A percentile compares a stretch with the other conserved stretches of the same genome.
These are phyloP conservation scores for Colletotrichum theobromicola DNA, from an alignment of 2,329 filamentous ascomycete species.

Conservation along the genomic window DNA sequence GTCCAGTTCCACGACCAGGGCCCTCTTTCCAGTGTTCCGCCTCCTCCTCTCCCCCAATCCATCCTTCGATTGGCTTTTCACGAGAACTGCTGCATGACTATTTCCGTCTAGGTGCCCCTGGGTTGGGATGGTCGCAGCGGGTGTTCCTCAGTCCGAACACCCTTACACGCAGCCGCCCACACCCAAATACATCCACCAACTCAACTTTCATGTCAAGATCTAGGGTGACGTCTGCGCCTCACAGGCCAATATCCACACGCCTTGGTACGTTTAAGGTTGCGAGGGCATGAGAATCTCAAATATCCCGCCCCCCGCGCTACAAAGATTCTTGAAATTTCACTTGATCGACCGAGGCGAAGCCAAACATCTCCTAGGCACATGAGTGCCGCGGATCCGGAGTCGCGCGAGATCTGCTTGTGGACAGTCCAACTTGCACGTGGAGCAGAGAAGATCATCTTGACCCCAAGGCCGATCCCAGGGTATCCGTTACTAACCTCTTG, in stretches of 20 bases:
- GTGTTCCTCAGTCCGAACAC: neutral
- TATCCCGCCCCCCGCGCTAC: neutral
- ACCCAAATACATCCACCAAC: neutral
- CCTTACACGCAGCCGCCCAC: neutral
- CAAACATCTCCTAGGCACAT: neutral
- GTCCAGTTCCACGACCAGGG: neutral
- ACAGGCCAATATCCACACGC: neutral
- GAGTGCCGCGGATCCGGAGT: neutral
- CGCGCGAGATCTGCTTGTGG: neutral
- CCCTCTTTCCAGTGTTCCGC: neutral
- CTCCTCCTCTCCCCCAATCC: neutral
- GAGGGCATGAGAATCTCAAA: neutral
- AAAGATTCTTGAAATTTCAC: neutral
- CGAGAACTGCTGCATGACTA: conserved; percentile 1
- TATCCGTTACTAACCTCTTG: neutral
- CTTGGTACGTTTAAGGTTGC: neutral
- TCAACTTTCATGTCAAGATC: neutral
- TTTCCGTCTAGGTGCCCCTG: neutral
- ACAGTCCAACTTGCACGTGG: neutral
- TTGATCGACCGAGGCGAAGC: conserved; percentile 1
- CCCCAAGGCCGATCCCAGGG: neutral
- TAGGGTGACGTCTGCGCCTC: neutral
- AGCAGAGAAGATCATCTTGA: neutral
- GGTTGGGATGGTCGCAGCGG: conserved; percentile 6
- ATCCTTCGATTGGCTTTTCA: neutral